Percentiles rank a stretch among this genome's conserved stretches.
phyloP scores from a whole-genome alignment of 2,329 filamentous ascomycete genomes.

The Cyphellophora attinorum region DNA sequence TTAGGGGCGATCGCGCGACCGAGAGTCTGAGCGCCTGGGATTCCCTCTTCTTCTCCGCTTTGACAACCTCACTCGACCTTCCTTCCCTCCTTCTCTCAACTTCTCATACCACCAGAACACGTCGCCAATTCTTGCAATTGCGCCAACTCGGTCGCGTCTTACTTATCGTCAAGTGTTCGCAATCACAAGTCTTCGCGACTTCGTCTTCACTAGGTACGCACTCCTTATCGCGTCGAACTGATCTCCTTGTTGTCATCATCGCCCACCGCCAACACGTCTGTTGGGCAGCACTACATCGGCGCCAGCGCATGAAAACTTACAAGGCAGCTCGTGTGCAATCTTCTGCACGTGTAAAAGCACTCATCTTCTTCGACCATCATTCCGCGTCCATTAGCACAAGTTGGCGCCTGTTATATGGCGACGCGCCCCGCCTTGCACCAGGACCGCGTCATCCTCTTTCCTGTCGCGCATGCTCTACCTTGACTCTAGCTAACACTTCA shows the following conservation, averaged over 20 bases:
- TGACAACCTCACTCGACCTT: conserved; percentile 2
- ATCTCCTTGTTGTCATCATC: conserved; percentile 1
- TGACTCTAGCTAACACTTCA: neutral
- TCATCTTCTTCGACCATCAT: too few species aligned
- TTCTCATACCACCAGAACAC: conserved; percentile 10
- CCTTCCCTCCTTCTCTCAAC: conserved; percentile 5
- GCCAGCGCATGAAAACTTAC: too few species aligned
- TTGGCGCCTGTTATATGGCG: neutral
- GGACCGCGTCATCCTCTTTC: too few species aligned
- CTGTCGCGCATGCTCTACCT: neutral
- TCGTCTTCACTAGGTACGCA: conserved; percentile 14
- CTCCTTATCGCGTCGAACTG: conserved; percentile 9
- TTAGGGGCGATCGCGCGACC: too few species aligned
- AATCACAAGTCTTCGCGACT: conserved; percentile 9
- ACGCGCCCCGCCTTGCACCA: neutral
- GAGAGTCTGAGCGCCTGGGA: too few species aligned
- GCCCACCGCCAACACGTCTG: neutral
- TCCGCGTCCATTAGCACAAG: neutral
- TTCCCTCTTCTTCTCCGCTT: neutral
- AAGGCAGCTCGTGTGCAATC: too few species aligned
- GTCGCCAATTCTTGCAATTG: conserved; percentile 5
- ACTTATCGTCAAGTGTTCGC: conserved; percentile 5
- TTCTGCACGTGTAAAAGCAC: too few species aligned
- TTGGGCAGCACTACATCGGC: too few species aligned
- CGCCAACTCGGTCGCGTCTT: conserved; percentile 12